Base-by-base conservation (phyloP, 257 asterid species). In the Coffea canephora region DNA sequence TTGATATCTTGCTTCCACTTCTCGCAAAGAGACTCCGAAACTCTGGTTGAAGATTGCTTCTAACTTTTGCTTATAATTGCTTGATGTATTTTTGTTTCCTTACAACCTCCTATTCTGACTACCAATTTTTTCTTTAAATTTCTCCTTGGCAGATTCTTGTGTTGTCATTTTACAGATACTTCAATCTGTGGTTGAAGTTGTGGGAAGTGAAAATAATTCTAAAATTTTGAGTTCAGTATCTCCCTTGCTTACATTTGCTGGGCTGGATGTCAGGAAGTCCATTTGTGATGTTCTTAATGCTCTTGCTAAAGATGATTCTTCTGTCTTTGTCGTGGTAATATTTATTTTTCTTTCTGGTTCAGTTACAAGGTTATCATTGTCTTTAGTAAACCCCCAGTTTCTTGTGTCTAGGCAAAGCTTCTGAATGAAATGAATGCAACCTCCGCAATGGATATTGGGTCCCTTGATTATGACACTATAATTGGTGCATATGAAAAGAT, bases 1-100 rank as follows among this genome's bases (percentile, higher is more conserved):
- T 92, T 57, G 97, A 95, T 77, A 87, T 92, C 68, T 88, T 95
- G 87, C 94, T 95, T 79, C 95, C 96, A 16, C 81, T 92, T 85
- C 87, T 95, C 80, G 80, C 87, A 71, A 90, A 86, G 93, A 89
- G 73, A 88, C 86, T 88, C 54, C 89, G 73, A 82, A 81, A 87
- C 82, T 79, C 86, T 78, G 99, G 99, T 95, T 82, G 79, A 90
- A 73, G 74, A 57, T 54, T 85, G 81, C n/a, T 74, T 77, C 43
- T 39, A 1, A 39, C 41, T 39, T 27, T 27, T 27, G 27, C 27
- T 27, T 27, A 27, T 27, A 27, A 27, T 27, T 27, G 27, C 27
- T 27, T 27, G 27, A 27, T 27, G 27, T 27, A 27, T 27, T 27
- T 27, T 27, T 27, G 27, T 27, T 27, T 27, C 27, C 27, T 27